Conservation (phyloP, 352 stramenopile genomes). For the Phytophthora pistaciae region DNA sequence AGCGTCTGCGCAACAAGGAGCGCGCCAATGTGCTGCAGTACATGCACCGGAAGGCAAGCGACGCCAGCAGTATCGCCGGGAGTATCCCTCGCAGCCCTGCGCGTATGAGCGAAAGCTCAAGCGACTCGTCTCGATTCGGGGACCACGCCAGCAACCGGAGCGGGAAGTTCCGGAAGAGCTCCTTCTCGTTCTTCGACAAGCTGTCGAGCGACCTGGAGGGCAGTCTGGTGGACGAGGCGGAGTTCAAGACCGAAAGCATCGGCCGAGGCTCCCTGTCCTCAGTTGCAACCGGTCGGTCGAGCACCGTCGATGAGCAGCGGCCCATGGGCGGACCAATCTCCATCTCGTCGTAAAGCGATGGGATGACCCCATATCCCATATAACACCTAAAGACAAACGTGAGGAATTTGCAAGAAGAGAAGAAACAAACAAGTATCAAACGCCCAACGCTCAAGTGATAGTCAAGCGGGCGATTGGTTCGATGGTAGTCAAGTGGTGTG, state of each 20-base stretch:
- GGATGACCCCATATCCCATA: slow-evolving; percentile 6
- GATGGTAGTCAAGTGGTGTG: slow-evolving; percentile 38
- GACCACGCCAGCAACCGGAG: slow-evolving; percentile 66
- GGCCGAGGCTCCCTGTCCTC: slow-evolving; percentile 38
- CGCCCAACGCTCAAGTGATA: slow-evolving; percentile 12
- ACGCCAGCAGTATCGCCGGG: slow-evolving; percentile 77
- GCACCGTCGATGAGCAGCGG: slow-evolving; percentile 39
- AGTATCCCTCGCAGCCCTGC: slow-evolving; percentile 67
- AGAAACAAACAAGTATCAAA: slow-evolving; percentile 15
- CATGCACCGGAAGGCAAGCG: slow-evolving; percentile 86
- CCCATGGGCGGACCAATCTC: slow-evolving; percentile 30
- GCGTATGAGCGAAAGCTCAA: slow-evolving; percentile 76
- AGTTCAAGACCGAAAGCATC: slow-evolving; percentile 39
- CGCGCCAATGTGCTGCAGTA: slow-evolving; percentile 89
- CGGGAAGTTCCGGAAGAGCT: slow-evolving; percentile 73
- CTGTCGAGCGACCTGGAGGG: slow-evolving; percentile 81
- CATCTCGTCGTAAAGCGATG: slow-evolving; percentile 34
- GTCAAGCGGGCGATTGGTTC: slow-evolving; percentile 18
- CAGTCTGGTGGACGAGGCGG: slow-evolving; percentile 46
- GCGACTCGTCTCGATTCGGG: slow-evolving; percentile 63
- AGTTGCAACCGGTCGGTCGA: slow-evolving; percentile 30
- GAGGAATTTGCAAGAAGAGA: slow-evolving; percentile 34
- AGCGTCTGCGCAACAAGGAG: slow-evolving; percentile 59
- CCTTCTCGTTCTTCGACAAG: slow-evolving; percentile 91
- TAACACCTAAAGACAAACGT: slow-evolving; percentile 13